Percentiles rank a stretch among this genome's conserved stretches.
Conservation (phyloP, 257 asterid species). For the Jacaranda copaia region DNA sequence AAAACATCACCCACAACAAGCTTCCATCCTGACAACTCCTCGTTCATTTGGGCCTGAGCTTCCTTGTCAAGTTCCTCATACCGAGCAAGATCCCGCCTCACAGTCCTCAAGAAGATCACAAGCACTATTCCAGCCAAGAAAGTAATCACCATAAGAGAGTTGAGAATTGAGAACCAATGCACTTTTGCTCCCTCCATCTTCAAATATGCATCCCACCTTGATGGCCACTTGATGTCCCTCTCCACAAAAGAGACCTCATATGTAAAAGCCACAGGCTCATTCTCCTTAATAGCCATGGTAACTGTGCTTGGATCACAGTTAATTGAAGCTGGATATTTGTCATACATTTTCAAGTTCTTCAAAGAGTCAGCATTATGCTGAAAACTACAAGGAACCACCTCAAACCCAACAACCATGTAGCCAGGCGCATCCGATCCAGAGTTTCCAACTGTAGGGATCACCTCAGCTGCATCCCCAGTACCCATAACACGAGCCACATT, state of each 20-base stretch:
- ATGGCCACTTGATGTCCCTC: slow-evolving; percentile 93
- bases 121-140: slow-evolving; percentile 94
- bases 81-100: slow-evolving; percentile 78
- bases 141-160: slow-evolving; percentile 89
- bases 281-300: slow-evolving; percentile 73
- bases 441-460: slow-evolving; percentile 64
- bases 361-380: slow-evolving; percentile 59
- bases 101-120: slow-evolving; percentile 85
- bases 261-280: slow-evolving; percentile 69
- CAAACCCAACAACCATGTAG: slow-evolving; percentile 91
- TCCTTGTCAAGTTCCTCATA: slow-evolving; percentile 93
- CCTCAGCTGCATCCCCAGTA: slow-evolving; percentile 82
- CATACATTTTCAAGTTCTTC: slow-evolving; percentile 67
- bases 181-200: slow-evolving; percentile 96
- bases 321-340: slow-evolving; percentile 62
- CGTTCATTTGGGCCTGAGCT: slow-evolving; percentile 94
- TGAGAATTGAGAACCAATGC: slow-evolving; percentile 91
- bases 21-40: slow-evolving; percentile 95
- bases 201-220: slow-evolving; percentile 93
- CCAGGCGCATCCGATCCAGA: slow-evolving; percentile 71
- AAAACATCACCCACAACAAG: slow-evolving; percentile 88
- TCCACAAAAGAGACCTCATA: slow-evolving; percentile 79
- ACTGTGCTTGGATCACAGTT: slow-evolving; percentile 74
- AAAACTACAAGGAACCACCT: slow-evolving; percentile 83
- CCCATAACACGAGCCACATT: slow-evolving; percentile 89